Evolutionary conservation across 768 basidiomycete genomes (phyloP).

Genomic region (Suillus sp.): DNA sequence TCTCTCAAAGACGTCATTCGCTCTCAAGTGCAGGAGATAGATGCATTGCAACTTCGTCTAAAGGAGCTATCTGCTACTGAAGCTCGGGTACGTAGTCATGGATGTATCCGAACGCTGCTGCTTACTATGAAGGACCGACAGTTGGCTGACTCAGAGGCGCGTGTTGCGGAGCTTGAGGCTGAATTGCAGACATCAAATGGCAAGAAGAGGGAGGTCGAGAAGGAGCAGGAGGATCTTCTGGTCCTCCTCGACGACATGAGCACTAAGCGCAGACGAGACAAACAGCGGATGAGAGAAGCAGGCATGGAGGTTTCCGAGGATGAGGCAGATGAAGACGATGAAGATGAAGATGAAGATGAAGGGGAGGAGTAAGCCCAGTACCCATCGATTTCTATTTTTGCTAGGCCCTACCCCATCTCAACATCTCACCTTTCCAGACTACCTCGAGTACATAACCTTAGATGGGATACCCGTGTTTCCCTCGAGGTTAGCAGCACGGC

Average conservation of each 20-base stretch:
- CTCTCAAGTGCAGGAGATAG: slow-evolving; percentile 81
- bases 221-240: slow-evolving; percentile 95
- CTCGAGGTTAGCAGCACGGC: neutral
- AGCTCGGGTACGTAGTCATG: slow-evolving; percentile 35
- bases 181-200: slow-evolving; percentile 56
- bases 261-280: slow-evolving; percentile 83
- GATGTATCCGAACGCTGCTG: neutral
- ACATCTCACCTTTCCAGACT: neutral
- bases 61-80: slow-evolving; percentile 40
- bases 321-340: slow-evolving; percentile 75
- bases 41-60: slow-evolving; percentile 62
- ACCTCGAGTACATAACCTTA: neutral
- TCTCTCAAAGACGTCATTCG: slow-evolving; percentile 84
- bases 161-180: slow-evolving; percentile 47
- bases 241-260: slow-evolving; percentile 92
- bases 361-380: slow-evolving; percentile 18
- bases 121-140: slow-evolving; percentile 24
- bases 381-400: neutral
- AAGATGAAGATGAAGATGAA: slow-evolving; percentile 43
- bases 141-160: slow-evolving; percentile 48
- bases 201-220: slow-evolving; percentile 82
- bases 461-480: neutral
- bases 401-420: neutral
- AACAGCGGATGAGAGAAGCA: slow-evolving; percentile 68
- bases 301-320: slow-evolving; percentile 93